Conservation (phyloP, 805 yeast genomes). For the Sporopachydermia quercuum region DNA sequence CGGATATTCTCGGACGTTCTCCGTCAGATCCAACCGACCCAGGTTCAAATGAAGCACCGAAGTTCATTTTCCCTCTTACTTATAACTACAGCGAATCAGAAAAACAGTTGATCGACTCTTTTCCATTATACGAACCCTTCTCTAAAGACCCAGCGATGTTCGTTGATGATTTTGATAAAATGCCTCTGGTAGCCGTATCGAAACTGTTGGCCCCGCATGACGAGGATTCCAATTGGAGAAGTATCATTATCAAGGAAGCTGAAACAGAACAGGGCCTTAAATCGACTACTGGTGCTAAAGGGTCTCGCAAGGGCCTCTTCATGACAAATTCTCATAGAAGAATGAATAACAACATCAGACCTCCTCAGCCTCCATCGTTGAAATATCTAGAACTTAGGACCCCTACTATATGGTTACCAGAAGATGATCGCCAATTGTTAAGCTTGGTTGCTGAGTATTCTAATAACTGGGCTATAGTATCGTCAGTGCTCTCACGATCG, state of each 20-base stretch:
- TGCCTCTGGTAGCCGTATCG: conserved; percentile 42
- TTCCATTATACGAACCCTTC: conserved; percentile 17
- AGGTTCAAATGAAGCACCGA: not conserved
- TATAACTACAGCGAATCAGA: not conserved
- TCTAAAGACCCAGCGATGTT: conserved; percentile 13
- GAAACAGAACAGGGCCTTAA: conserved; percentile 23
- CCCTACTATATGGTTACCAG: conserved; percentile 94
- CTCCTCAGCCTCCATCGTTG: conserved; percentile 84
- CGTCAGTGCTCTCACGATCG: conserved; percentile 59
- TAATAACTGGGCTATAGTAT: conserved; percentile 86
- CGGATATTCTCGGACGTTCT: conserved; percentile 1
- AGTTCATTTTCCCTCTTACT: not conserved
- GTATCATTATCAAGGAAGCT: conserved; percentile 36
- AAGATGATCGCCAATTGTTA: conserved; percentile 72
- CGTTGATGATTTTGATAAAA: conserved; percentile 16
- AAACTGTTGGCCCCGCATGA: conserved; percentile 51
- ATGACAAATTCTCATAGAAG: conserved; percentile 16
- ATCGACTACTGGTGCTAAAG: not conserved
- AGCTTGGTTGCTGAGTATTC: conserved; percentile 73
- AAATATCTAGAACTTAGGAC: conserved; percentile 69
- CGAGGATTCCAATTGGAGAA: conserved; percentile 47
- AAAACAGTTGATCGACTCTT: conserved; percentile 14
- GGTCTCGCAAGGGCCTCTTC: conserved; percentile 18
- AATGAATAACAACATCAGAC: conserved; percentile 51
- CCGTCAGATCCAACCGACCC: not conserved